Percentiles rank a stretch among this genome's conserved stretches.
These are phyloP conservation scores for Microdochium bolleyi DNA, from an alignment of 2,329 filamentous ascomycete species.

Conservation along the genomic window DNA sequence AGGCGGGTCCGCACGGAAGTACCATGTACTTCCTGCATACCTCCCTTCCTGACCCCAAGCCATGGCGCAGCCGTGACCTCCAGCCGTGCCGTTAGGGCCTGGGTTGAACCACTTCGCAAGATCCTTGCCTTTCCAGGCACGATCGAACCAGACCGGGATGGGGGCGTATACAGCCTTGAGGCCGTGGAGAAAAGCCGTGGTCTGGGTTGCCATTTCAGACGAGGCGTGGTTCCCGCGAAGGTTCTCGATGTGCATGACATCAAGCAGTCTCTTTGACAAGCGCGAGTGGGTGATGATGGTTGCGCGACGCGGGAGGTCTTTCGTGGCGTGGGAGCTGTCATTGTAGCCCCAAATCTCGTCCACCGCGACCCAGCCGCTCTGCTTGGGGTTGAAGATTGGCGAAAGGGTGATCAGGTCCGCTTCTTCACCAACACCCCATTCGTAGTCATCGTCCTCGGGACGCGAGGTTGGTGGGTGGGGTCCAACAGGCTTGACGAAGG, in stretches of 20 bases:
- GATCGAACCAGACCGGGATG: conserved; percentile 73
- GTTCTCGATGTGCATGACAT: conserved; percentile 73
- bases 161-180: conserved; percentile 73
- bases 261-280: conserved; percentile 61
- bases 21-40: conserved; percentile 53
- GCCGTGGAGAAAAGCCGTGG: conserved; percentile 66
- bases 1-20: conserved; percentile 49
- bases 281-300: conserved; percentile 75
- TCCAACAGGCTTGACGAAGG: conserved; percentile 54
- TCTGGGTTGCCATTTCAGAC: conserved; percentile 73
- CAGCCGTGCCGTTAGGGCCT: conserved; percentile 44
- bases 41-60: conserved; percentile 51
- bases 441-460: conserved; percentile 56
- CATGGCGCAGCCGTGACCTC: conserved; percentile 47
- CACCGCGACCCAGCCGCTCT: conserved; percentile 66
- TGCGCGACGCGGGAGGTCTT: conserved; percentile 59
- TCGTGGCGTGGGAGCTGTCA: conserved; percentile 36
- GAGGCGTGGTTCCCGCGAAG: conserved; percentile 66
- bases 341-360: conserved; percentile 62
- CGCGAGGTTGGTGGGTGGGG: conserved; percentile 53
- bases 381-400: conserved; percentile 69
- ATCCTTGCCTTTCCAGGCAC: conserved; percentile 54
- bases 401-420: conserved; percentile 68
- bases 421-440: conserved; percentile 71
- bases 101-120: conserved; percentile 54